Conservation (phyloP, 139 green algal species). For the Chlamydomonas applanata region DNA sequence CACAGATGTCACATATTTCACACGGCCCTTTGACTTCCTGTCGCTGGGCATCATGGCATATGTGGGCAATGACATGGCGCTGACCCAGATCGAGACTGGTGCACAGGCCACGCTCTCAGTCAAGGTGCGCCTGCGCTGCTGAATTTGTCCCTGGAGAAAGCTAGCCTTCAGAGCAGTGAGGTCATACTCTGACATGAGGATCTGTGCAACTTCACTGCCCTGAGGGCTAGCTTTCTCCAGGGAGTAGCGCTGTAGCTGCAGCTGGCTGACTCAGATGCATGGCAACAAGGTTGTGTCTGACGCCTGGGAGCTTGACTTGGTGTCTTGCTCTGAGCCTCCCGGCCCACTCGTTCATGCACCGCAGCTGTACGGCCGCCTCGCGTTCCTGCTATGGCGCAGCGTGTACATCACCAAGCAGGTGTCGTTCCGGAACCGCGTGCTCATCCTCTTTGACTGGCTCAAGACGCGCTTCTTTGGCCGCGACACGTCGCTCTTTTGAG, state of each 20-base stretch:
- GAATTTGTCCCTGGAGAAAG: no score
- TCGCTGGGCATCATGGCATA: conserved; percentile 16
- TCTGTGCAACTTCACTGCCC: no score
- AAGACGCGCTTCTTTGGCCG: conserved; percentile 27
- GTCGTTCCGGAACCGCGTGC: conserved; percentile 69
- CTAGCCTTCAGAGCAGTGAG: no score
- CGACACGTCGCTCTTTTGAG: conserved; percentile 26
- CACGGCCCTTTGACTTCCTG: conserved; percentile 50
- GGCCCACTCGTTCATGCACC: conserved; percentile 24
- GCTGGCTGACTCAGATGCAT: no score
- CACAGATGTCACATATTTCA: conserved; percentile 30
- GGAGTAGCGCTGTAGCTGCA: no score
- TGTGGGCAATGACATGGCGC: conserved; percentile 11
- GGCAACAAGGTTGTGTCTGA: no score
- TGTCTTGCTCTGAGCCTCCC: conserved; percentile 19
- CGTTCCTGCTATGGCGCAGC: conserved; percentile 63
- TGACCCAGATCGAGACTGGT: conserved; percentile 1
- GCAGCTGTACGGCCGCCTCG: conserved; percentile 44
- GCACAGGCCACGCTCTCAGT: no score
- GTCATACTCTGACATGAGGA: no score
- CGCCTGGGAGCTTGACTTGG: not conserved
- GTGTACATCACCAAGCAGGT: conserved; percentile 77
- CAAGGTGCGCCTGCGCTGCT: no score
- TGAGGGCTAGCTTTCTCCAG: no score
- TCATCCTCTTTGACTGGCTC: conserved; percentile 69